phyloP scores from a whole-genome alignment of 1,284 basidiomycete species.

The Flammula alnicola region DNA sequence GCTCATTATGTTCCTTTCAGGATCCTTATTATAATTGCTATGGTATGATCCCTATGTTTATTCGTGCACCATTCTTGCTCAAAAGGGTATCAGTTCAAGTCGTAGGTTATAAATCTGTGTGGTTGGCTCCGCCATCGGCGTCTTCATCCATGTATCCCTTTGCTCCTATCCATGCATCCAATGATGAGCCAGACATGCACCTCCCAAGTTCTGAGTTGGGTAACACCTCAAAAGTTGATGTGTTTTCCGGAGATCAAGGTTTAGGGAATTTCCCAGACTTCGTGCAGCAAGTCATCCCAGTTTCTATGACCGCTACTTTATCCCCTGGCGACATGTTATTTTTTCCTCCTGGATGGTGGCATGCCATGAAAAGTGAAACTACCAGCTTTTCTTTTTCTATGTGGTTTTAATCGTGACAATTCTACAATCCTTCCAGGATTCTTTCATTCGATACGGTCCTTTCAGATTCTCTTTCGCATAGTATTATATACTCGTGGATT shows the following conservation, averaged over 20 bases:
- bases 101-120: constrained; percentile 88
- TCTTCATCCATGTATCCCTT: constrained; percentile 59
- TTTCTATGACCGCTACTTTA: constrained; percentile 70
- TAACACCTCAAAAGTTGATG: constrained; percentile 74
- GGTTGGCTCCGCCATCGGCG: constrained; percentile 81
- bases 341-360: constrained; percentile 93
- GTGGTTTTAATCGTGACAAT: constrained; percentile 74
- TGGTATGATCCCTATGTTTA: constrained; percentile 47
- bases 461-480: too few species aligned
- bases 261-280: constrained; percentile 51
- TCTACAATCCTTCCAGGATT: too few species aligned
- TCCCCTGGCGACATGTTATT: constrained; percentile 85
- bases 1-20: constrained; percentile 42
- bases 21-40: constrained; percentile 96
- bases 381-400: constrained; percentile 80
- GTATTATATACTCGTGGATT: too few species aligned
- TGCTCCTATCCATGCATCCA: constrained; percentile 31
- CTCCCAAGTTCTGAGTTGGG: constrained; percentile 42
- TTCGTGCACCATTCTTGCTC: not conserved
- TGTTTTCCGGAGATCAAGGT: constrained; percentile 49
- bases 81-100: constrained; percentile 69
- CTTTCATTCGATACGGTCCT: too few species aligned
- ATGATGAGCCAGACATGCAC: constrained; percentile 35
- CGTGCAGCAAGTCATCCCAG: constrained; percentile 60
- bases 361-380: constrained; percentile 84